Conservation (phyloP, 2,329 filamentous ascomycete genomes). For the Aspergillus piperis region DNA sequence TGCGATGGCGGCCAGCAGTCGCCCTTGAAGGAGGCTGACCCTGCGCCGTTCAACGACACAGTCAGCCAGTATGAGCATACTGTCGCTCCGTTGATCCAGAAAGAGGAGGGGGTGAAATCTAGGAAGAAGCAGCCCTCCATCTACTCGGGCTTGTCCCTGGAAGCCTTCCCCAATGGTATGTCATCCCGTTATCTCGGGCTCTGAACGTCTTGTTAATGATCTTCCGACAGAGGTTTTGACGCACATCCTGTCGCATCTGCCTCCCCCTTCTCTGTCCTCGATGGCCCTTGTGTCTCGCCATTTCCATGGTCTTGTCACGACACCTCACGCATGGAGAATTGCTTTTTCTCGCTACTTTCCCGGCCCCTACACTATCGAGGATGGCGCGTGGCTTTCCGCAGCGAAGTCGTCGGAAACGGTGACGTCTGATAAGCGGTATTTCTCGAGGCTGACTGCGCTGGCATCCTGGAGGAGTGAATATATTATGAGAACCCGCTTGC, state of each 20-base stretch:
- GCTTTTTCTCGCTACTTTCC: slow-evolving; percentile 91
- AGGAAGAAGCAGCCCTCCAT: slow-evolving; percentile 52
- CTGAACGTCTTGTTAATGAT: slow-evolving; percentile 16
- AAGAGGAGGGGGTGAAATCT: slow-evolving; percentile 51
- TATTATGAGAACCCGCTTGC: slow-evolving; percentile 77
- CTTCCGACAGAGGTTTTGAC: slow-evolving; percentile 75
- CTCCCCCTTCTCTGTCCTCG: slow-evolving; percentile 77
- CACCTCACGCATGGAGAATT: slow-evolving; percentile 89
- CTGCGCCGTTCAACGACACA: slow-evolving; percentile 48
- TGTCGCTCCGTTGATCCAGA: slow-evolving; percentile 37
- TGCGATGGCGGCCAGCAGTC: slow-evolving; percentile 21
- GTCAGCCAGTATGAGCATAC: slow-evolving; percentile 59
- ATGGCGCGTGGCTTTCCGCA: slow-evolving; percentile 45
- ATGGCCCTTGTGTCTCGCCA: slow-evolving; percentile 84
- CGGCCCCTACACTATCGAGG: slow-evolving; percentile 63
- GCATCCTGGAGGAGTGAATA: slow-evolving; percentile 98
- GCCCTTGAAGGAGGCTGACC: slow-evolving; percentile 32
- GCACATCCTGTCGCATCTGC: slow-evolving; percentile 85
- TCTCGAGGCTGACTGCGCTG: slow-evolving; percentile 76
- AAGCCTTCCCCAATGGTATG: slow-evolving; percentile 78
- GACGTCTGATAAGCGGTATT: slow-evolving; percentile 73
- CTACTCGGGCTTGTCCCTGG: slow-evolving; percentile 52
- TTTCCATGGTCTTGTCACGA: slow-evolving; percentile 84
- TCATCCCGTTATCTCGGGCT: slow-evolving; percentile 9
- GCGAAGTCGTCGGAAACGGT: slow-evolving; percentile 57